Evolutionary conservation across 805 yeast species (phyloP).

Genomic region (Candida ulmi): DNA sequence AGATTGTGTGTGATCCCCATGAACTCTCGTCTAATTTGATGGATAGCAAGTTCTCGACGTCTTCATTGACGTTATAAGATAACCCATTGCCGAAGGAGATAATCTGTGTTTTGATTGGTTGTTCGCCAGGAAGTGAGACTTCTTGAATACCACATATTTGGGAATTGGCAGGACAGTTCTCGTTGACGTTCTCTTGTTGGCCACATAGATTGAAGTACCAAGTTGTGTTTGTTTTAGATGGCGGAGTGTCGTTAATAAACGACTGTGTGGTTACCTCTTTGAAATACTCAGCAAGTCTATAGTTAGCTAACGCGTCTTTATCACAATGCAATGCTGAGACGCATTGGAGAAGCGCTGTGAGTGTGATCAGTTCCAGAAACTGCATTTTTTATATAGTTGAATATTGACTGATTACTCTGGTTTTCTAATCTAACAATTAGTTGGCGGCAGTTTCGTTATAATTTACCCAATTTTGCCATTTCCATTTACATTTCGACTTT

Average conservation of each 20-base stretch:
- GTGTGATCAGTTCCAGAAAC: not conserved
- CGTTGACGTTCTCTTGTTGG: conserved; percentile 26
- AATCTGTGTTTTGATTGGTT: conserved; percentile 50
- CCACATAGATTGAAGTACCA: conserved; percentile 77
- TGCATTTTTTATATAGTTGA: not conserved
- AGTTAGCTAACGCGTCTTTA: conserved; percentile 14
- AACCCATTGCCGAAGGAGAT: conserved; percentile 48
- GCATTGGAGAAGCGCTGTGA: not conserved
- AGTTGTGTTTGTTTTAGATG: conserved; percentile 52
- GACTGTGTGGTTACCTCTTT: conserved; percentile 44
- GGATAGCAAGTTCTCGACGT: conserved; percentile 27
- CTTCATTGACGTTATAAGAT: conserved; percentile 25
- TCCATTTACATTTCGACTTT: not conserved
- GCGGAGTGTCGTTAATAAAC: conserved; percentile 61
- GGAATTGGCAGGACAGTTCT: conserved; percentile 61
- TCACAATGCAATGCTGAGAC: conserved; percentile 15
- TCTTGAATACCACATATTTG: conserved; percentile 74
- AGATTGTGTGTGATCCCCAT: conserved; percentile 64
- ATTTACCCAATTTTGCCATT: not conserved
- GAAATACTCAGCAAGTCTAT: conserved; percentile 24
- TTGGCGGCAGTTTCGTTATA: not conserved
- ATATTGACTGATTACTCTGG: too few species aligned
- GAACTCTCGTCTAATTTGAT: conserved; percentile 44
- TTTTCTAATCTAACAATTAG: too few species aligned
- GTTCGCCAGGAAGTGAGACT: conserved; percentile 44